A percentile compares a stretch with the other conserved stretches of the same genome.
These are phyloP conservation scores for Monilinia polystroma DNA, from an alignment of 2,329 filamentous ascomycete species.

Conservation along the genomic window DNA sequence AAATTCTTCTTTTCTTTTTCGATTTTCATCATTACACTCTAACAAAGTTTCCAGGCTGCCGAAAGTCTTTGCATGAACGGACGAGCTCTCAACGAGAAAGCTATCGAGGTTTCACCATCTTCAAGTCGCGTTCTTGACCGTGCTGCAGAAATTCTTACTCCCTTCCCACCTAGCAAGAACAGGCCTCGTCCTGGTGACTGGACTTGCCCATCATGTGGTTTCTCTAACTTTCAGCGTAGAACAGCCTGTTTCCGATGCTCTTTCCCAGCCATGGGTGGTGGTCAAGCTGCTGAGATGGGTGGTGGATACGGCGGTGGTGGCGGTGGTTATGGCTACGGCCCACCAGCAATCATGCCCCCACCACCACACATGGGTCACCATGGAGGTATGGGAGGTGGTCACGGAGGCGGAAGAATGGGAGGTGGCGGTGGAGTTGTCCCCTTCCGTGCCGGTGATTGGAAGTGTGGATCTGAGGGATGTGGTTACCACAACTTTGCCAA, in stretches of 20 bases:
- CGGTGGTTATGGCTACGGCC: slow-evolving; percentile 59
- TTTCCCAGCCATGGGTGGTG: slow-evolving; percentile 88
- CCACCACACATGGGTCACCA: slow-evolving; percentile 71
- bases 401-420: slow-evolving; percentile 69
- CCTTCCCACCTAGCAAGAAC: slow-evolving; percentile 98
- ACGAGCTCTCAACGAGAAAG: slow-evolving; percentile 95
- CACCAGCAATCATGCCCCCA: slow-evolving; percentile 77
- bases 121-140: slow-evolving; percentile 95
- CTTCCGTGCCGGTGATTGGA: slow-evolving; percentile 98
- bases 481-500: slow-evolving; percentile 99
- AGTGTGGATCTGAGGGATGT: slow-evolving; percentile 95
- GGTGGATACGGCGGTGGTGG: slow-evolving; percentile 57
- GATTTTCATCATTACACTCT: slow-evolving; percentile 38
- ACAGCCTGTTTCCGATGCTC: slow-evolving; percentile 99
- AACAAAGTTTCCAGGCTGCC: slow-evolving; percentile 65
- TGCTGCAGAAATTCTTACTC: slow-evolving; percentile 91
- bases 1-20: slow-evolving; percentile 25
- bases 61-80: slow-evolving; percentile 99
- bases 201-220: slow-evolving; percentile 98
- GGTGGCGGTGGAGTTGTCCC: slow-evolving; percentile 84
- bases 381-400: slow-evolving; percentile 51
- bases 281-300: slow-evolving; percentile 68
- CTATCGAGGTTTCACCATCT: slow-evolving; percentile 96
- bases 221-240: slow-evolving; percentile 98
- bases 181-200: slow-evolving; percentile 94